Conservation (phyloP, 371 early-diverging fungal species). For the Capillidium heterosporum region DNA sequence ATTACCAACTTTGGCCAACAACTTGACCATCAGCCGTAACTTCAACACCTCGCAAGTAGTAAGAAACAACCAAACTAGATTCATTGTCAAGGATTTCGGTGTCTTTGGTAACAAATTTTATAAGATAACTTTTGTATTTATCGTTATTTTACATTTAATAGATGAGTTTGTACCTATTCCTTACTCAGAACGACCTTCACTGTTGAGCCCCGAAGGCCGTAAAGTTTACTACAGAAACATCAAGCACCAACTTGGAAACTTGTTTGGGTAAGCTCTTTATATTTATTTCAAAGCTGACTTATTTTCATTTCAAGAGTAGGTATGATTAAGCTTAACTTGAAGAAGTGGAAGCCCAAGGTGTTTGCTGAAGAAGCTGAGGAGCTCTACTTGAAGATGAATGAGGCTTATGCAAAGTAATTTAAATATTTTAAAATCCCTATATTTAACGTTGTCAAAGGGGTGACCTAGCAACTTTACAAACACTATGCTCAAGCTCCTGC, state of each 20-base stretch:
- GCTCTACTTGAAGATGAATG: conserved; percentile 6
- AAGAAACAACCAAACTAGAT: not conserved
- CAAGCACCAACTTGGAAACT: not conserved
- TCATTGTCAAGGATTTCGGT: conserved; percentile 1
- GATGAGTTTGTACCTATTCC: conserved; percentile 3
- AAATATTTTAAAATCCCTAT: not conserved
- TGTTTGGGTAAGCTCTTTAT: not conserved
- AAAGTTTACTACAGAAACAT: not conserved
- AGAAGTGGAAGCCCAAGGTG: conserved; percentile 6
- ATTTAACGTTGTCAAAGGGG: not conserved
- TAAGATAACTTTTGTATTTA: not conserved
- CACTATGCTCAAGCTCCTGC: not conserved
- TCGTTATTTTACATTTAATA: not conserved
- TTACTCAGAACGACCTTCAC: not conserved
- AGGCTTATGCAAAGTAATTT: conserved; percentile 7
- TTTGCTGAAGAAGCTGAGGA: conserved; percentile 7
- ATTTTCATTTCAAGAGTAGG: conserved; percentile 4
- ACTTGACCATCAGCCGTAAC: no score
- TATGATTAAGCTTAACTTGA: conserved; percentile 1
- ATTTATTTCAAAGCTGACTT: not conserved
- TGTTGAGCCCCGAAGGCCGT: conserved; percentile 1
- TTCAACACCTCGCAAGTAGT: no score
- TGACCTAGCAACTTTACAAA: not conserved
- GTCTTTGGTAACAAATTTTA: not conserved
- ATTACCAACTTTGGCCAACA: no score